phyloP scores from a whole-genome alignment of 1,284 basidiomycete species.

The Ceratobasidium sp. region DNA sequence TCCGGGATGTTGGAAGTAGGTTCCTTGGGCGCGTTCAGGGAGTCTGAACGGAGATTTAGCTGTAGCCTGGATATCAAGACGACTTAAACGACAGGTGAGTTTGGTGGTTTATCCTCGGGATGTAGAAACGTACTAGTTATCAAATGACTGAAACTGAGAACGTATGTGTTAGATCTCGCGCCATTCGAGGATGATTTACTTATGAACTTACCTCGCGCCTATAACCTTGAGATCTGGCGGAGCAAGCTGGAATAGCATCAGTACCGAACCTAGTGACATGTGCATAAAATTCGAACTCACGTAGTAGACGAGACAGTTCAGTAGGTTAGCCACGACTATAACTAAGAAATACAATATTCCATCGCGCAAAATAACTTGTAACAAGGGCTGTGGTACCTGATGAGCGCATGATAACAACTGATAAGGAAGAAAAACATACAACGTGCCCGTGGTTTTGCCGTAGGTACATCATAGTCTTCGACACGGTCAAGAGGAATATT shows the following conservation, averaged over 20 bases:
- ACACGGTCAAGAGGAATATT: constrained; percentile 22
- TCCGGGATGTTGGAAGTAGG: background rate
- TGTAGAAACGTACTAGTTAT: constrained; percentile 13
- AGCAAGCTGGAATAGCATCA: constrained; percentile 14
- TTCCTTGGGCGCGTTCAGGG: background rate
- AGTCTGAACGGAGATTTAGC: constrained; percentile 40
- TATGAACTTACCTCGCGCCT: constrained; percentile 36
- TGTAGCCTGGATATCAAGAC: constrained; percentile 41
- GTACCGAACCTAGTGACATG: background rate
- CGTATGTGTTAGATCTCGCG: background rate
- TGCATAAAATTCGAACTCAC: background rate
- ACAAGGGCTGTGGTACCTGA: background rate
- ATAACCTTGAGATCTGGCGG: constrained; percentile 27
- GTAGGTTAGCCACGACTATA: constrained; percentile 30
- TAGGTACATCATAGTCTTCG: constrained; percentile 22
- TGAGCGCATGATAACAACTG: background rate
- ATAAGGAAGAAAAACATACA: constrained; percentile 15
- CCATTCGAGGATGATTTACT: too few species aligned
- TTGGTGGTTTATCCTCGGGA: too few species aligned
- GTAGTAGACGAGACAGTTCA: constrained; percentile 32
- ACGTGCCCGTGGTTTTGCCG: constrained; percentile 2
- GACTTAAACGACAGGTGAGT: background rate
- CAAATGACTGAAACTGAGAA: constrained; percentile 32
- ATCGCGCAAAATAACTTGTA: constrained; percentile 34
- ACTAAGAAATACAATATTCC: constrained; percentile 35